A percentile compares a stretch with the other conserved stretches of the same genome.
These are phyloP conservation scores for Ganoderma lingzhi DNA, from an alignment of 1,284 basidiomycete genomes.

Conservation along the genomic window DNA sequence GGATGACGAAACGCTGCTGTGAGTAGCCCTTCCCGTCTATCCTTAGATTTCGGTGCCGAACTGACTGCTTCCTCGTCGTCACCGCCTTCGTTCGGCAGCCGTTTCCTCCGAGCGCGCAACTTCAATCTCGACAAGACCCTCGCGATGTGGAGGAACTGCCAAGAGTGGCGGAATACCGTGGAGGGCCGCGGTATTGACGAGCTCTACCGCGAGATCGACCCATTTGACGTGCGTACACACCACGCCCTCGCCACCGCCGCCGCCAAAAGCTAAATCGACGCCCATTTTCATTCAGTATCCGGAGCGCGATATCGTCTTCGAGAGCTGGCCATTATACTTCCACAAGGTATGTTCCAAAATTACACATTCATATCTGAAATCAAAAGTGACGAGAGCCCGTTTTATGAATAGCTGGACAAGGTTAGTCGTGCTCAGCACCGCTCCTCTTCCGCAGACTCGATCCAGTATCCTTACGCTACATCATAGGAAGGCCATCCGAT, in stretches of 20 bases:
- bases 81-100: constrained; percentile 47
- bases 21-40: constrained; percentile 17
- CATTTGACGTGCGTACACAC: constrained; percentile 61
- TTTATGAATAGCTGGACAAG: constrained; percentile 61
- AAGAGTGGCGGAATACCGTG: constrained; percentile 65
- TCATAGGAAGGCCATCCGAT: constrained; percentile 70
- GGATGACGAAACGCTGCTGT: constrained; percentile 69
- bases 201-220: constrained; percentile 62
- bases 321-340: constrained; percentile 78
- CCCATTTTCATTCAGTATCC: constrained; percentile 57
- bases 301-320: constrained; percentile 69
- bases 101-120: constrained; percentile 72
- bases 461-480: neutral
- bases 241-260: neutral
- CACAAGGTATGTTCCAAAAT: constrained; percentile 60
- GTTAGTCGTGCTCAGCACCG: constrained; percentile 41
- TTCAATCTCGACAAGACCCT: constrained; percentile 63
- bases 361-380: neutral
- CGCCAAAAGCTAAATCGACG: neutral
- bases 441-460: neutral
- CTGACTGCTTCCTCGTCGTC: constrained; percentile 1
- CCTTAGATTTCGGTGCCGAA: neutral
- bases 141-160: constrained; percentile 65
- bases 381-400: constrained; percentile 9
- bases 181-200: constrained; percentile 66